Base-by-base conservation (phyloP, 2,329 filamentous ascomycete species). In the Bisporella sp. region DNA sequence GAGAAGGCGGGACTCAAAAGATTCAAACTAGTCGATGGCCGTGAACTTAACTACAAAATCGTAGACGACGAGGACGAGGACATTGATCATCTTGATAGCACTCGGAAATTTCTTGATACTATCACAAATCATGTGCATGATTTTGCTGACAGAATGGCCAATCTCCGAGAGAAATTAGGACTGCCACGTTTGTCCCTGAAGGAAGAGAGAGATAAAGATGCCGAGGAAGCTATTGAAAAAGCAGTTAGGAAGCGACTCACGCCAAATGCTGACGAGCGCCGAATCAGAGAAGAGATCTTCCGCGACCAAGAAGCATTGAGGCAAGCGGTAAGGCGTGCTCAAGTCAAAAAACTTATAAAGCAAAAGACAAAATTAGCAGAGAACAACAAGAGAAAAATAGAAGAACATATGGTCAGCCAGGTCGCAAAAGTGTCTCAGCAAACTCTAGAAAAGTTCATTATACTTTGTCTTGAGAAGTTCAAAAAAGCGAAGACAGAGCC, bases 401-500 rank as follows among this genome's bases (percentile, higher is more conserved):
- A 66, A 44, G 59, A 66, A 9, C 52, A 52, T 32, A 58, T 53
- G 5, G 69, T 68, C 8, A 82, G 93, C 55, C 82, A 86, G 51
- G 87, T 92, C 5, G 87, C 87, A 51, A 96, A 96, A 68, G 78
- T 97, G 28, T 95, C 93, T 0, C 71, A 80, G 41, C 77, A 73
- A 1, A 92, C 89, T 0, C 73, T 97, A 12, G 73, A 77, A 41
- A 73, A 78, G 1, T 99, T 97, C 68, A 83, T 99, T 59, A 73
- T 77, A 31, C 75, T 92, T 37, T 97, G 92, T 64, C 73, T 97
- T 46, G 81, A 83, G 60, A 97, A 97, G 68, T 96, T 96, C 68
- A 85, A 89, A 59, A 88, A 85, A 67, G 92, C 92, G 1, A 88
- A 89, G 57, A 88, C 95, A 21, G 91, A 99, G 66, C 91, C 93